Conservation (phyloP, 331 rosid genomes). For the Malus hybrid region DNA sequence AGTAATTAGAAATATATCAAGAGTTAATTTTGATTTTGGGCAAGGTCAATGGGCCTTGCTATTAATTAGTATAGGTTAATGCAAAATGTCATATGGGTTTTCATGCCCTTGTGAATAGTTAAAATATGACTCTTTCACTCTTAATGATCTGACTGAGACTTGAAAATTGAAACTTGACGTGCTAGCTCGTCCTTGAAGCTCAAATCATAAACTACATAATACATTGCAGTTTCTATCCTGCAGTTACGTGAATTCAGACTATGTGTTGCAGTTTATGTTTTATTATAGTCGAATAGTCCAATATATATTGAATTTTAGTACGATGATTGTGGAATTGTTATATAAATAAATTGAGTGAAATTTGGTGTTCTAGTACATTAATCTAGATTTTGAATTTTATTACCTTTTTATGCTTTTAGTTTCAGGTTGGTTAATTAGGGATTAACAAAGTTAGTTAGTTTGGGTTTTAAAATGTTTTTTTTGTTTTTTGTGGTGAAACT, state of each 20-base stretch:
- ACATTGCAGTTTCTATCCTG: neutral
- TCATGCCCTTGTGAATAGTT: too few relatives aligned
- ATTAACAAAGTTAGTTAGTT: neutral
- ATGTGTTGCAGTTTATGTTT: too few relatives aligned
- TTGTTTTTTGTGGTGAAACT: neutral
- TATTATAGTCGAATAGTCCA: neutral
- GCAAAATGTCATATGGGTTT: too few relatives aligned
- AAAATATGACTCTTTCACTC: too few relatives aligned
- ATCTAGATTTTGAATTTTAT: neutral
- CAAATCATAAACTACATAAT: neutral
- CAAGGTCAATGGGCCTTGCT: too few relatives aligned
- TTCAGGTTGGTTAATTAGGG: neutral
- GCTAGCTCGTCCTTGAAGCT: too few relatives aligned
- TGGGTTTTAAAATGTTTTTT: neutral
- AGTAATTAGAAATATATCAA: too few relatives aligned
- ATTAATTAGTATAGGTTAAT: too few relatives aligned
- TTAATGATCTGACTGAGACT: neutral
- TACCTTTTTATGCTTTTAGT: neutral
- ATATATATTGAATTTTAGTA: neutral
- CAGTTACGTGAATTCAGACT: neutral
- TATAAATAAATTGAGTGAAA: too few relatives aligned
- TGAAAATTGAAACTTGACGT: neutral
- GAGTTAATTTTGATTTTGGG: too few relatives aligned
- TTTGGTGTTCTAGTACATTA: neutral
- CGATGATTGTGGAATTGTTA: neutral